These are phyloP conservation scores for Phallus indusiatus DNA, from an alignment of 768 basidiomycete genomes.

Conservation along the genomic window DNA sequence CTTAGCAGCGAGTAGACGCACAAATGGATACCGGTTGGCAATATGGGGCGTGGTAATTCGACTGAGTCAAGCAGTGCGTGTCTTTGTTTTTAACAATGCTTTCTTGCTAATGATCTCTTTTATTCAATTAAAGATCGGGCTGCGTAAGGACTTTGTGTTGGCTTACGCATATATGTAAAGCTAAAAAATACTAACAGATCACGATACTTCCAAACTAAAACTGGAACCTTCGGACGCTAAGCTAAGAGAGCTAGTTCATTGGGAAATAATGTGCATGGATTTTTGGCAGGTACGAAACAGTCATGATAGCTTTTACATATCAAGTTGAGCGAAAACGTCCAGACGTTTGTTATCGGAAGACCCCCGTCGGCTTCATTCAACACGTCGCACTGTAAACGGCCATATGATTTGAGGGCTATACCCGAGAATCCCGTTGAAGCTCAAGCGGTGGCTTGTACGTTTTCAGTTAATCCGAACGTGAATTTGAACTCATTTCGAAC, in stretches of 20 bases:
- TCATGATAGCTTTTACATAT: neutral
- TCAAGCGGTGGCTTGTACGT: constrained; percentile 6
- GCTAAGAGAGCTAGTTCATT: constrained; percentile 6
- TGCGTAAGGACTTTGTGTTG: neutral
- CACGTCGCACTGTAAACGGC: constrained; percentile 7
- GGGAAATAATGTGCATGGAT: constrained; percentile 10
- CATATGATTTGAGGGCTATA: constrained; percentile 3
- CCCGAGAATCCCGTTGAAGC: constrained; percentile 4
- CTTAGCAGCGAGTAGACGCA: constrained; percentile 1
- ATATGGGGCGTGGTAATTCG: constrained; percentile 8
- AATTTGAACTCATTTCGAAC: neutral
- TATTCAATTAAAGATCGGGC: neutral
- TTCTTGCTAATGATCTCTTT: neutral
- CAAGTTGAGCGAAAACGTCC: neutral
- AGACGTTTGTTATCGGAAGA: constrained; percentile 7
- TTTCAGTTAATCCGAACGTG: neutral
- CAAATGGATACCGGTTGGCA: constrained; percentile 5
- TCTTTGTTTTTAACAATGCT: neutral
- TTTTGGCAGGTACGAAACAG: constrained; percentile 5
- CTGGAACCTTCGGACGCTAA: constrained; percentile 2
- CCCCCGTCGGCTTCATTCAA: constrained; percentile 6
- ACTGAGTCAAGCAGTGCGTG: constrained; percentile 6
- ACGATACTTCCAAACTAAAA: constrained; percentile 5
- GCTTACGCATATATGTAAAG: neutral
- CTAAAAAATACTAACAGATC: neutral